Conservation (phyloP, 257 asterid genomes). For the Perilla frutescens region DNA sequence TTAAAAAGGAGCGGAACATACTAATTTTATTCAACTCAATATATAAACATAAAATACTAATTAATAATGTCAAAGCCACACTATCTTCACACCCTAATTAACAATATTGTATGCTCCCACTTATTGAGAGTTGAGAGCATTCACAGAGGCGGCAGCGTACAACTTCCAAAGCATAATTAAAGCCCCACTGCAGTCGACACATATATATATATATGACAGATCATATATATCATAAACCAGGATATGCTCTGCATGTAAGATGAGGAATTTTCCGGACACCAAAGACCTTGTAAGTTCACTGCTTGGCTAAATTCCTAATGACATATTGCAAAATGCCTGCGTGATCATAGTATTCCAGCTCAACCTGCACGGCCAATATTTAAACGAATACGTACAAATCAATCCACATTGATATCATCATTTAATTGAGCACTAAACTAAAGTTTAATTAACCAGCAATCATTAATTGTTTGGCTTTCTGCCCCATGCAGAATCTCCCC, state of each 20-base stretch:
- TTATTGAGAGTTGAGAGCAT: neutral
- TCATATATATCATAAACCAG: no score
- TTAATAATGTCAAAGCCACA: neutral
- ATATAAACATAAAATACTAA: neutral
- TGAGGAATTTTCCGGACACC: neutral
- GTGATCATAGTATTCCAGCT: slow-evolving; percentile 69
- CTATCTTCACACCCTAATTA: neutral
- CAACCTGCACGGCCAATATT: slow-evolving; percentile 54
- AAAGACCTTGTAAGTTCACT: slow-evolving; percentile 30
- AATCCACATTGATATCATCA: neutral
- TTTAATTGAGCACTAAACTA: no score
- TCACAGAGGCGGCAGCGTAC: neutral
- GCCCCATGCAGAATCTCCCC: no score
- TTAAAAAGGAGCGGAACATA: no score
- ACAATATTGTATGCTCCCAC: neutral
- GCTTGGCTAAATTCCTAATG: slow-evolving; percentile 54
- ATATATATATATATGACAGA: no score
- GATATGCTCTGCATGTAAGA: no score
- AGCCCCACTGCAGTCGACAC: neutral
- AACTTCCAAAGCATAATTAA: neutral
- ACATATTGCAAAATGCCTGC: slow-evolving; percentile 76
- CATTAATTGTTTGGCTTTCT: neutral
- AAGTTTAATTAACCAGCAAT: no score
- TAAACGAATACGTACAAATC: neutral
- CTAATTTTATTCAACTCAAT: no score